Base-by-base conservation (phyloP, 2,329 filamentous ascomycete species). In the Alternaria sp. region DNA sequence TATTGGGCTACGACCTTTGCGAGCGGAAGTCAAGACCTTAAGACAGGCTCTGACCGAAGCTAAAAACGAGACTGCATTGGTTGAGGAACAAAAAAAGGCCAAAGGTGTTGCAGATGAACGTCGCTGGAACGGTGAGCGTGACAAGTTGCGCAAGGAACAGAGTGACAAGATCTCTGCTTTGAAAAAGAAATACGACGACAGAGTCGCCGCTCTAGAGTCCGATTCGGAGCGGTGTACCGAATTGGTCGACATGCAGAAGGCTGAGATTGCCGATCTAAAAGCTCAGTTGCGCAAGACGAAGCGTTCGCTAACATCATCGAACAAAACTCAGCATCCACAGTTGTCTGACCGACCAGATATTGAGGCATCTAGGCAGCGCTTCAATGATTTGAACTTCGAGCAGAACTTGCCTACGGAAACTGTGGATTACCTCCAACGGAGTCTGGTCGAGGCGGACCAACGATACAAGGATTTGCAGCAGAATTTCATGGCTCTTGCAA, bases 51-150 rank as follows among this genome's bases (percentile, higher is more conserved):
- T 52, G 9, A 6, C 9, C 26, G 33, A 39, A 28, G 54, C 48
- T n/a, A 33, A 17, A 3, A 24, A 52, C n/a, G 29, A 40, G 3
- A 45, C 29, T 40, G 40, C 23, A 24, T 24, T 7, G 10, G 29
- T 52, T 8, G 8, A 56, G 26, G 39, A 45, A 34, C 29, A 45
- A 33, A 52, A 52, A 40, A 56, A 39, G 34, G 34, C 29, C 2
- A 40, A 56, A 7, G 33, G 48, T 33, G 26, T 56, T 36, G 46
- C 46, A 2, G 53, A 56, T 10, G 21, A 50, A 51, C 29, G 39
- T 13, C 24, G 46, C 6, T 51, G 37, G 53, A 51, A 31, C 5
- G 11, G 29, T 10, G 39, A 41, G 31, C 49, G 41, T 3, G 7
- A 37, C 24, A 26, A 5, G 14, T 29, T 51, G 9, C 14, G n/a